Evolutionary conservation across 768 basidiomycete species (phyloP).

Genomic region (Mycena filopes): DNA sequence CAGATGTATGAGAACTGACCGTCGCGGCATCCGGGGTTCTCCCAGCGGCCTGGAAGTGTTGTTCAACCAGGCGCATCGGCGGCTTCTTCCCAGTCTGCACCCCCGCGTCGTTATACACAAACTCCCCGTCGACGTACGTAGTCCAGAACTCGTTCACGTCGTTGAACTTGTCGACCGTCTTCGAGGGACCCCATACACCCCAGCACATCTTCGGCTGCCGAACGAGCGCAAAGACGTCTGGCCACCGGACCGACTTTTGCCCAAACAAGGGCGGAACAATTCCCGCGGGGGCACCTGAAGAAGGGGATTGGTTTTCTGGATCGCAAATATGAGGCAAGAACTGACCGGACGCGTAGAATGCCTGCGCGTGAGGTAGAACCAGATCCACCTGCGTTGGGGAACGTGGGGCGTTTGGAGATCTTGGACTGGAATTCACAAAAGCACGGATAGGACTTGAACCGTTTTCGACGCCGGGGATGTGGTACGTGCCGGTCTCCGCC

Average conservation of each 20-base stretch:
- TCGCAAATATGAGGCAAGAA: not conserved
- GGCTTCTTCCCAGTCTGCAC: constrained; percentile 39
- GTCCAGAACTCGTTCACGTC: constrained; percentile 7
- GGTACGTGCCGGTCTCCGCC: not conserved
- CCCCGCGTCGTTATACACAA: constrained; percentile 26
- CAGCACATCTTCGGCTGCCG: constrained; percentile 37
- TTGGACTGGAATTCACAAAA: not conserved
- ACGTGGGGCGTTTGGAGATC: not conserved
- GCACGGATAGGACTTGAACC: not conserved
- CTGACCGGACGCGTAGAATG: not conserved
- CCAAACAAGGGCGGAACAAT: constrained; percentile 38
- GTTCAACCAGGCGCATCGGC: constrained; percentile 39
- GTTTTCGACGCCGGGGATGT: not conserved
- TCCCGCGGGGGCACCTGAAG: constrained; percentile 21
- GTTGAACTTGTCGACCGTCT: constrained; percentile 33
- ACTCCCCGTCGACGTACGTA: constrained; percentile 24
- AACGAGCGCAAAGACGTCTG: constrained; percentile 37
- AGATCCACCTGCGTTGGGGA: constrained; percentile 36
- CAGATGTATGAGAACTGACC: no score
- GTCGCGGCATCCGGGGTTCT: not conserved
- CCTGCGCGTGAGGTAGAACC: constrained; percentile 29
- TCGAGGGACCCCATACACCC: constrained; percentile 39
- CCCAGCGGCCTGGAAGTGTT: constrained; percentile 28
- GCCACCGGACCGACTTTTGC: constrained; percentile 36
- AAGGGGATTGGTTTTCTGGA: not conserved